Base-by-base conservation (phyloP, 2,329 filamentous ascomycete genomes). In the Botrytis squamosa region DNA sequence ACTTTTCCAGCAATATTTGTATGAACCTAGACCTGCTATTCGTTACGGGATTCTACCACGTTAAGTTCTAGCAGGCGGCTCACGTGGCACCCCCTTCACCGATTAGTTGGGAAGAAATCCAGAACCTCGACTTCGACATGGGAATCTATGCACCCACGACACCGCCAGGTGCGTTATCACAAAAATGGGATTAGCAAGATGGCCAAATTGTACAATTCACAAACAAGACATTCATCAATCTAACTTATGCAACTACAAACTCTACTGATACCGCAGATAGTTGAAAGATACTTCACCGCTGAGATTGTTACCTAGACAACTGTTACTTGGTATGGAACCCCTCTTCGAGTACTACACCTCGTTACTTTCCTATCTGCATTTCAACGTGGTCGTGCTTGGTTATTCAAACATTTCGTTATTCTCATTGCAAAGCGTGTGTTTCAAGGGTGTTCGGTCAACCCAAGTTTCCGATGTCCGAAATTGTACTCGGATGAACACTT, bases 221-320 rank as follows among this genome's bases (percentile, higher is more conserved):
- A 46, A 67, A 22, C 18, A 25, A 60, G 67, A 72, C 63, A 72
- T 57, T 18, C 71, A 68, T 18, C 71, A 68, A 71, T 71, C 44
- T 72, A 60, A 67, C 70, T 59, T 68, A 68, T 72, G 71, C 71
- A 65, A 65, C 62, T 46, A 62, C 70, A 60, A 59, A 68, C 71
- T 72, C 71, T 64, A 72, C 71, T 42, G 71, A 60, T 68, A 33
- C n/a, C 14, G 52, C n/a, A 72, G 71, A 36, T 59, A 36, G 59
- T 65, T 71, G 38, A 49, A 52, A 40, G 64, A 69, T n/a, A 72
- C 71, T 40, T 72, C 71, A 72, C 71, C 71, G 71, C 71, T 69
- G 64, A 72, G 71, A 69, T 72, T 72, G 71, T 72, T 72, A 72
- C 40, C 71, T 36, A 33, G 71, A 62, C 71, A 68, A 69, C 71